phyloP scores from a whole-genome alignment of 1,139 yeast genomes.

The Lodderomyces beijingensis region DNA sequence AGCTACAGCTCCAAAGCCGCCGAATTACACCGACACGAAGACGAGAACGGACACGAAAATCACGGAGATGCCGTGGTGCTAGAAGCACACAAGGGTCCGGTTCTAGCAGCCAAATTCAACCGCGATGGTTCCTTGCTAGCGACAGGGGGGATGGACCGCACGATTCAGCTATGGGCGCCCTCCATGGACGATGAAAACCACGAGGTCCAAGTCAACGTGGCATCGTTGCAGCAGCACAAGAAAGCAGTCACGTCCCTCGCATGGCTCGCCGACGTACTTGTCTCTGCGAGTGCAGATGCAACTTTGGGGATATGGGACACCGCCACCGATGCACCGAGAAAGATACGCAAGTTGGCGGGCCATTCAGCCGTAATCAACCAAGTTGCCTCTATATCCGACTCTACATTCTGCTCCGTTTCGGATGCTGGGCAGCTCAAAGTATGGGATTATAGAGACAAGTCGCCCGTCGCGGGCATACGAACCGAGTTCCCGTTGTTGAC shows the following conservation, averaged over 20 bases:
- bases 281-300: conserved; percentile 49
- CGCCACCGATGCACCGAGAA: conserved; percentile 45
- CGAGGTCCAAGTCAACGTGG: conserved; percentile 4
- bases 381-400: conserved; percentile 33
- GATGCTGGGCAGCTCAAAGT: conserved; percentile 59
- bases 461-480: conserved; percentile 30
- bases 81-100: conserved; percentile 44
- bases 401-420: no score
- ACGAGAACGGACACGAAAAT: neutral
- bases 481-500: conserved; percentile 28
- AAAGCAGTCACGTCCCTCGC: conserved; percentile 47
- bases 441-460: conserved; percentile 64
- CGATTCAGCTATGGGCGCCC: conserved; percentile 43
- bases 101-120: conserved; percentile 41
- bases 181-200: conserved; percentile 29
- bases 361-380: conserved; percentile 59
- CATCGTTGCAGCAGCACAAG: conserved; percentile 33
- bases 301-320: conserved; percentile 54
- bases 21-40: no score
- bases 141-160: conserved; percentile 50
- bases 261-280: conserved; percentile 40
- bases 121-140: conserved; percentile 41
- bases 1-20: no score
- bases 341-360: conserved; percentile 48
- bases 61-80: neutral